Conservation (phyloP, 2,329 filamentous ascomycete species). For the Botryosphaeria dothidea region DNA sequence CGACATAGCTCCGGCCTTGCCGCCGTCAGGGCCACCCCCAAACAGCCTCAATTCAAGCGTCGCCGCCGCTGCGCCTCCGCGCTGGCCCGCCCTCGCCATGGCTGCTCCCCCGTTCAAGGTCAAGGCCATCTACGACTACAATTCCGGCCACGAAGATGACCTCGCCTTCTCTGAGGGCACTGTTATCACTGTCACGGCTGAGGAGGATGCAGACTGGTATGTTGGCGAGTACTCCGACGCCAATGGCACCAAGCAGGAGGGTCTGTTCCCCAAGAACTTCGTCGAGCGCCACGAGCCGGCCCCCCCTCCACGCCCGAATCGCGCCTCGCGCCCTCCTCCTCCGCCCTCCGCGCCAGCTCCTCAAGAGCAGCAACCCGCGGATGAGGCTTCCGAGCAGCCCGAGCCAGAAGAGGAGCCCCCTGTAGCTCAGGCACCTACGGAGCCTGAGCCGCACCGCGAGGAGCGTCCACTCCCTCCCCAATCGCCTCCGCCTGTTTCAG, state of each 20-base stretch:
- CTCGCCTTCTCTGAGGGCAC: constrained; percentile 83
- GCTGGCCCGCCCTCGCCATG: constrained; percentile 16
- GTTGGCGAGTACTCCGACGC: constrained; percentile 82
- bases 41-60: neutral
- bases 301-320: constrained; percentile 80
- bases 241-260: constrained; percentile 72
- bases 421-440: neutral
- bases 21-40: neutral
- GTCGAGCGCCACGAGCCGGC: constrained; percentile 94
- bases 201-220: constrained; percentile 95
- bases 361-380: constrained; percentile 19
- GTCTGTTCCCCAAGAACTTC: constrained; percentile 95
- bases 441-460: constrained; percentile 4
- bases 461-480: constrained; percentile 22
- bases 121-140: constrained; percentile 93
- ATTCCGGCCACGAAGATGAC: constrained; percentile 91
- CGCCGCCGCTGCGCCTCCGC: constrained; percentile 3
- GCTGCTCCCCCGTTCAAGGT: constrained; percentile 68
- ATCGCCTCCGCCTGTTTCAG: constrained; percentile 34
- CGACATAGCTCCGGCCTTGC: neutral
- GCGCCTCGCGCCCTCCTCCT: constrained; percentile 58
- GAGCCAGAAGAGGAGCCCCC: constrained; percentile 7
- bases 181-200: constrained; percentile 89
- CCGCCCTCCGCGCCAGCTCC: constrained; percentile 35
- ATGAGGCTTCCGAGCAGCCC: constrained; percentile 10